Evolutionary conservation across 2,329 filamentous ascomycete species (phyloP).

Genomic region (Neofusicoccum umdonicola): DNA sequence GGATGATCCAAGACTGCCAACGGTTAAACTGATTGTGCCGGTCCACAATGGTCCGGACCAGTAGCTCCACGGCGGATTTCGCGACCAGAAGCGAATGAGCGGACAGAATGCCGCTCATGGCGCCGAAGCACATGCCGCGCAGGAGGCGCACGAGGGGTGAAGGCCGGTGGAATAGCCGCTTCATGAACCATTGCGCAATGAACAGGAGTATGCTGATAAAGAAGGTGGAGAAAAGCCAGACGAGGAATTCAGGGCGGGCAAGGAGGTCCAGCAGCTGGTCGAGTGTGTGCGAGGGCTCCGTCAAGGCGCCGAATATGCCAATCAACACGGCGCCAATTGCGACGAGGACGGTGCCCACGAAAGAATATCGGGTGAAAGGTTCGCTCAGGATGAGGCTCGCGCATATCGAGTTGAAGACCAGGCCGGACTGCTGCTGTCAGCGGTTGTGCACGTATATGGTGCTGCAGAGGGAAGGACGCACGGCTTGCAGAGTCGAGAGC

Average conservation of each 20-base stretch:
- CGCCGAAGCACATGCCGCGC: conserved; percentile 82
- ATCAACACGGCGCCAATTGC: conserved; percentile 87
- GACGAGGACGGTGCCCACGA: conserved; percentile 84
- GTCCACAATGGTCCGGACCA: conserved; percentile 83
- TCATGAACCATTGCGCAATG: conserved; percentile 41
- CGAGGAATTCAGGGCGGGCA: conserved; percentile 69
- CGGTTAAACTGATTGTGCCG: conserved; percentile 89
- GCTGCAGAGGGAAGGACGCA: conserved; percentile 33
- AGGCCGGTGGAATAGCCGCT: conserved; percentile 38
- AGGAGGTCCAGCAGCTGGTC: conserved; percentile 77
- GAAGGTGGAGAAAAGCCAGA: conserved; percentile 84
- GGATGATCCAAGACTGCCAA: conserved; percentile 92
- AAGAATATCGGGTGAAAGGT: conserved; percentile 91
- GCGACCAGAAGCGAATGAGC: conserved; percentile 91
- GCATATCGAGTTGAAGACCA: conserved; percentile 98
- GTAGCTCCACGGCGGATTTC: conserved; percentile 92
- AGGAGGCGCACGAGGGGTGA: conserved; percentile 69
- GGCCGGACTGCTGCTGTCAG: conserved; percentile 60
- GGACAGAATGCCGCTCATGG: conserved; percentile 84
- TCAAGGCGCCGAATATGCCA: conserved; percentile 88
- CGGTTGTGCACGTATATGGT: neutral
- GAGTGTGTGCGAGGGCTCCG: conserved; percentile 85
- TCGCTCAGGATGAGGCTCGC: conserved; percentile 89
- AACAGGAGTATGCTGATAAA: conserved; percentile 70
- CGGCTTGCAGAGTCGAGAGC: conserved; percentile 87